Percentiles rank a stretch among this genome's conserved stretches.
Evolutionary conservation across 2,329 filamentous ascomycete genomes (phyloP).

Genomic region (Fusarium equiseti): DNA sequence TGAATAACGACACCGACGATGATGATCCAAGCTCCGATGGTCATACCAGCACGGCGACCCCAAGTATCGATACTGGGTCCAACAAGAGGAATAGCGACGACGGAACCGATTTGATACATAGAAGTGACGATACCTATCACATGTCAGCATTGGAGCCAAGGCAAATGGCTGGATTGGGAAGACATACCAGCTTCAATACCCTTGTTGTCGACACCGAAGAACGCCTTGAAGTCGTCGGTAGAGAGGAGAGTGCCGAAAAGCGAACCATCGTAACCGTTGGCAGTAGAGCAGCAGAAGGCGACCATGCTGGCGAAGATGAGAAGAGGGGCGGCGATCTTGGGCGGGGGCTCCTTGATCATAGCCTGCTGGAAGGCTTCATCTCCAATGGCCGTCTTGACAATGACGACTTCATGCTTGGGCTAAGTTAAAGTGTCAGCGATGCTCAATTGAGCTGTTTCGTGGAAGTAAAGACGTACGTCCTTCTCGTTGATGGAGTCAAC

Average conservation of each 20-base stretch:
- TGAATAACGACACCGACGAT: constrained; percentile 61
- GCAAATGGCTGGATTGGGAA: background rate
- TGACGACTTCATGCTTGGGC: constrained; percentile 27
- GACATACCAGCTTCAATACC: constrained; percentile 43
- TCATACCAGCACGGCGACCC: constrained; percentile 62
- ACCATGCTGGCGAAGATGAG: constrained; percentile 44
- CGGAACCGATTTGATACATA: constrained; percentile 65
- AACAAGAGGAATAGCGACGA: constrained; percentile 62
- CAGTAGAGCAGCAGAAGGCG: constrained; percentile 49
- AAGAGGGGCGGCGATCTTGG: constrained; percentile 27
- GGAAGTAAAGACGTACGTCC: constrained; percentile 3
- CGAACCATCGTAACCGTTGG: constrained; percentile 60
- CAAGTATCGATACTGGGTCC: constrained; percentile 62
- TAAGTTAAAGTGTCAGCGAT: background rate
- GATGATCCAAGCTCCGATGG: constrained; percentile 58
- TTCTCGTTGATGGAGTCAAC: constrained; percentile 38
- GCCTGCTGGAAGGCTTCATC: constrained; percentile 48
- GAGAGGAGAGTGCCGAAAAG: constrained; percentile 62
- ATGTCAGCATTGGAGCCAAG: background rate
- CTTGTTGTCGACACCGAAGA: constrained; percentile 54
- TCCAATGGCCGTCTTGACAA: constrained; percentile 43
- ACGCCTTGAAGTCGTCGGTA: constrained; percentile 61
- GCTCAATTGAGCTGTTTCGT: background rate
- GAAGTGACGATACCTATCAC: constrained; percentile 43
- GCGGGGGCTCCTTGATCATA: constrained; percentile 49